Conservation (phyloP, 2,329 filamentous ascomycete genomes). For the Arthrinium puccinioides region DNA sequence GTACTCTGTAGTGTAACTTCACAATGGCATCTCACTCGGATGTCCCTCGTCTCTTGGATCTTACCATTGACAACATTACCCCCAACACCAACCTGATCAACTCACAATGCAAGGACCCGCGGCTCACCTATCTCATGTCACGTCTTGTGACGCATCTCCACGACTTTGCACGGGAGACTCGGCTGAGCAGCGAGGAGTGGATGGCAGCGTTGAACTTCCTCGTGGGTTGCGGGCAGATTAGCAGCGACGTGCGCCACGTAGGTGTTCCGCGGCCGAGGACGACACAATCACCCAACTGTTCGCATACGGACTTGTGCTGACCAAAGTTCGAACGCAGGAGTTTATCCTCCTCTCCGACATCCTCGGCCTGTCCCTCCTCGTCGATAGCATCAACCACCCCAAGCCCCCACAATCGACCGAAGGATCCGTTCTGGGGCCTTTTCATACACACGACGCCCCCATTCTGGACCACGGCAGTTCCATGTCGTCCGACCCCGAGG, state of each 20-base stretch:
- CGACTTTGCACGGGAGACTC: constrained; percentile 74
- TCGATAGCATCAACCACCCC: constrained; percentile 79
- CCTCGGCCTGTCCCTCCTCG: constrained; percentile 69
- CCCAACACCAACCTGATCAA: constrained; percentile 70
- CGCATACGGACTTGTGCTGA: too few species aligned
- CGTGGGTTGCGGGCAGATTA: constrained; percentile 65
- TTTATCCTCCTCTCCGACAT: constrained; percentile 79
- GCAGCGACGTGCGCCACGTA: constrained; percentile 65
- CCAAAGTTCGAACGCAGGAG: constrained; percentile 49
- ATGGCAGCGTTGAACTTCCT: constrained; percentile 67
- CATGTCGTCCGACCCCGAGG: constrained; percentile 63
- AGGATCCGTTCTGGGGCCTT: constrained; percentile 74
- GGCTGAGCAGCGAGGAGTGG: constrained; percentile 72
- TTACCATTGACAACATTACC: constrained; percentile 75
- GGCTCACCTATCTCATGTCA: constrained; percentile 66
- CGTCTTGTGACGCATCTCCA: constrained; percentile 71
- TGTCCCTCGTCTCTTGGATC: constrained; percentile 52
- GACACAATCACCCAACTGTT: not conserved
- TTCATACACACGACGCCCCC: constrained; percentile 74
- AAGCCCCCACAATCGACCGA: constrained; percentile 65
- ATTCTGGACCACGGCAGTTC: constrained; percentile 44
- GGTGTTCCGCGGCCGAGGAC: constrained; percentile 12
- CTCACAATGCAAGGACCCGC: constrained; percentile 56
- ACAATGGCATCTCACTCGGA: constrained; percentile 16
- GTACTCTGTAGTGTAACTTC: not conserved